These are phyloP conservation scores for Narthecium ossifragum DNA, from an alignment of 106 monocot genomes.

Conservation along the genomic window DNA sequence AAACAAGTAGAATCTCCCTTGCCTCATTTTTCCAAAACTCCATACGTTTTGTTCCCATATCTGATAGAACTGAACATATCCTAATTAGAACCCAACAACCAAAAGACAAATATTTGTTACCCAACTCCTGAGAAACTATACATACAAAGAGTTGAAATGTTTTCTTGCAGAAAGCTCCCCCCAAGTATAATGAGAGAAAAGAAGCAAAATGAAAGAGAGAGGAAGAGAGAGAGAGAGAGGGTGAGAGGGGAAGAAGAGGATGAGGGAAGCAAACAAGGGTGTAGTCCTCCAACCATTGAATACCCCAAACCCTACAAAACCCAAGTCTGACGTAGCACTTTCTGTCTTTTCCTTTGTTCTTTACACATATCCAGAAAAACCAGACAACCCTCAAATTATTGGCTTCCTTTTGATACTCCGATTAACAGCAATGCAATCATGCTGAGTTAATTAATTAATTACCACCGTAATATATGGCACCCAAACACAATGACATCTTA, in stretches of 20 bases:
- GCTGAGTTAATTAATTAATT: not conserved
- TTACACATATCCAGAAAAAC: conserved; percentile 10
- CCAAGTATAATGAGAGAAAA: not conserved
- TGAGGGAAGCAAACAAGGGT: conserved; percentile 19
- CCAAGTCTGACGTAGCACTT: conserved; percentile 17
- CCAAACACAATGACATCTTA: not conserved
- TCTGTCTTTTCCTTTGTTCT: conserved; percentile 31
- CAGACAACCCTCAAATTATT: not conserved
- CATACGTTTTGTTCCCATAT: not conserved
- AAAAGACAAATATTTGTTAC: conserved; percentile 1
- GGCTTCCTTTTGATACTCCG: not conserved
- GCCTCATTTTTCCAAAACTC: not conserved
- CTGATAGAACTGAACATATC: conserved; percentile 8
- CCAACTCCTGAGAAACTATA: not conserved
- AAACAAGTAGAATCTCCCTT: not conserved
- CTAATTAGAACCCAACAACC: not conserved
- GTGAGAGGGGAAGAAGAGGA: conserved; percentile 2
- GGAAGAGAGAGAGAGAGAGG: conserved; percentile 10
- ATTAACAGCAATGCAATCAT: not conserved
- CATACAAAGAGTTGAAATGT: not conserved
- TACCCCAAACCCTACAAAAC: conserved; percentile 10
- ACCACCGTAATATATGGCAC: not conserved
- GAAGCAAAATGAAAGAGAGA: not conserved
- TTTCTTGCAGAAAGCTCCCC: not conserved
- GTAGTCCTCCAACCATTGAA: conserved; percentile 22